Evolutionary conservation across 139 green algal species (phyloP).

Genomic region (Mesostigma viride): DNA sequence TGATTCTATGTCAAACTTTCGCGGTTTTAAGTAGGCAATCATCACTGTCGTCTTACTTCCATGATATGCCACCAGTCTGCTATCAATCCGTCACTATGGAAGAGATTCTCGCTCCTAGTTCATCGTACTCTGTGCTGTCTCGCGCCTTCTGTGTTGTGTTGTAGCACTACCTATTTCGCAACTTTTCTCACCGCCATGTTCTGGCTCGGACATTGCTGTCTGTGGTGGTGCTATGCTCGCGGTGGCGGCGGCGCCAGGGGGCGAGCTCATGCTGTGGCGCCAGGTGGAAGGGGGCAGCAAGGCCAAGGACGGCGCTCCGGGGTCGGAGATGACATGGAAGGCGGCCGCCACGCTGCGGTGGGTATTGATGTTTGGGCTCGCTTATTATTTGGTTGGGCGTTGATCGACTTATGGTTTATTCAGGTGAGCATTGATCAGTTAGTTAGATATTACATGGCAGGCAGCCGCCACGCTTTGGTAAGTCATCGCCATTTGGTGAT

Average conservation of each 20-base stretch:
- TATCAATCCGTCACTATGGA: no score
- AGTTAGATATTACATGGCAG: not conserved
- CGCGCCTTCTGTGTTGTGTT: not conserved
- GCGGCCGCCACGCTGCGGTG: not conserved
- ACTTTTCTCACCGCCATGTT: not conserved
- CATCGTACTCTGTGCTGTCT: not conserved
- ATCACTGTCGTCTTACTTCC: no score
- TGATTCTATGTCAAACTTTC: no score
- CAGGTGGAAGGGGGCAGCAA: not conserved
- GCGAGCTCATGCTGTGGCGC: slow-evolving; percentile 15
- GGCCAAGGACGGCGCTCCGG: slow-evolving; percentile 5
- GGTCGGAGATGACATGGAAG: not conserved
- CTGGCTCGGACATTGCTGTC: not conserved
- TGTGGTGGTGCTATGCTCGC: not conserved
- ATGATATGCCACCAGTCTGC: no score
- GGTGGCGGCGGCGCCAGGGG: no score
- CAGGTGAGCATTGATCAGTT: not conserved
- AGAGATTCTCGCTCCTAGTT: not conserved
- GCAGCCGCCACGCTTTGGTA: no score
- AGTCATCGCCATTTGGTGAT: no score
- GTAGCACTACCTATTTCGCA: not conserved
- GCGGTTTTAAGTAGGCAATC: no score
- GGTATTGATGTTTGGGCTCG: not conserved
- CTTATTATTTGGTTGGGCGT: not conserved
- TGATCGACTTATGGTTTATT: not conserved